Percentiles rank a stretch among this genome's conserved stretches.
Conservation (phyloP, 2,329 filamentous ascomycete species). For the Talaromyces sp. region DNA sequence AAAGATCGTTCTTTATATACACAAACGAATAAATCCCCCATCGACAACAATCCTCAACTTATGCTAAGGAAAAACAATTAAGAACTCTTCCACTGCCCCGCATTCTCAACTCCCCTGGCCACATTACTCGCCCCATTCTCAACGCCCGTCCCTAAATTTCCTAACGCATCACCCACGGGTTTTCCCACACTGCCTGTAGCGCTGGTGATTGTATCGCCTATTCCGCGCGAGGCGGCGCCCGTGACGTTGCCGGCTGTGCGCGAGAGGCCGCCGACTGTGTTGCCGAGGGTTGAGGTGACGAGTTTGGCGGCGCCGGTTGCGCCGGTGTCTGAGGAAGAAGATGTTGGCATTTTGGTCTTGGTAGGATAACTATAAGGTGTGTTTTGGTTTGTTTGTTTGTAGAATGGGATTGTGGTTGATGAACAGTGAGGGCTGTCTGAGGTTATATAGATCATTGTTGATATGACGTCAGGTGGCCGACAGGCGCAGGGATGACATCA, state of each 20-base stretch:
- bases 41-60: neutral
- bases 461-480: constrained; percentile 14
- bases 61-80: neutral
- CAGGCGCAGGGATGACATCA: constrained; percentile 8
- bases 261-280: constrained; percentile 55
- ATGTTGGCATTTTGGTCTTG: neutral
- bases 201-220: constrained; percentile 57
- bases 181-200: constrained; percentile 56
- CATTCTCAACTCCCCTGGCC: constrained; percentile 57
- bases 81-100: constrained; percentile 51
- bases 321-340: constrained; percentile 32
- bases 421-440: too few relatives aligned
- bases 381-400: too few relatives aligned
- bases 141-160: constrained; percentile 54
- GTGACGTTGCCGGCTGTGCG: constrained; percentile 56
- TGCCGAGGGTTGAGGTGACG: constrained; percentile 57
- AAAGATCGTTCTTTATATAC: neutral
- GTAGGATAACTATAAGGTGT: neutral
- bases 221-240: constrained; percentile 57
- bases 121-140: constrained; percentile 53
- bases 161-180: constrained; percentile 57
- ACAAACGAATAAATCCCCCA: neutral
- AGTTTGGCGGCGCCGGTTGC: constrained; percentile 55
- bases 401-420: too few relatives aligned
- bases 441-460: neutral